Conservation (phyloP, 1,284 basidiomycete genomes). For the Leccinum huronense region DNA sequence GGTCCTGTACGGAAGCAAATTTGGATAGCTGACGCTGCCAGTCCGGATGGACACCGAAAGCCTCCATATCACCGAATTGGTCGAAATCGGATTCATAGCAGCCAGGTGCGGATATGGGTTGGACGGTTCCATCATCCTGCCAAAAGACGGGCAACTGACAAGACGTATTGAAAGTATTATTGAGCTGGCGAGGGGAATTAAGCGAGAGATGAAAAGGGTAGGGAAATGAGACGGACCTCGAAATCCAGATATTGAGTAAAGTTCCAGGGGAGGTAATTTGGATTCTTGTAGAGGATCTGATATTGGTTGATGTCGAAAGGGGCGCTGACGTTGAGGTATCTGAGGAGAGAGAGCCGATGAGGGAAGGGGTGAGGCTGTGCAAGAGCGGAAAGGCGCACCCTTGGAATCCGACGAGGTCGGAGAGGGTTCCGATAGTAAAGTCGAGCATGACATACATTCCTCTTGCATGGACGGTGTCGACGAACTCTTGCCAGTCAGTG, state of each 20-base stretch:
- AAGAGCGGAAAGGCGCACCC: conserved; percentile 48
- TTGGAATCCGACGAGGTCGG: conserved; percentile 80
- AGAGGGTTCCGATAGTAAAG: conserved; percentile 91
- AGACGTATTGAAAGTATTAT: conserved; percentile 66
- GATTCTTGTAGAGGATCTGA: conserved; percentile 72
- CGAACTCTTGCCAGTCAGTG: conserved; percentile 70
- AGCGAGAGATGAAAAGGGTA: not conserved
- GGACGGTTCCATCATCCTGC: conserved; percentile 66
- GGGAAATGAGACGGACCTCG: conserved; percentile 40
- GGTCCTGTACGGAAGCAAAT: conserved; percentile 92
- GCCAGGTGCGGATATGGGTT: conserved; percentile 55
- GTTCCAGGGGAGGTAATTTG: conserved; percentile 78
- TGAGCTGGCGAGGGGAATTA: conserved; percentile 41
- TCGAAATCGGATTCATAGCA: conserved; percentile 85
- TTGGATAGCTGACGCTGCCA: conserved; percentile 93
- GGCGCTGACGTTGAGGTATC: conserved; percentile 74
- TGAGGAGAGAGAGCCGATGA: conserved; percentile 35
- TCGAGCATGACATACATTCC: conserved; percentile 91
- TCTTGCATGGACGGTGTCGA: conserved; percentile 73
- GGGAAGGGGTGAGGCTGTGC: conserved; percentile 9
- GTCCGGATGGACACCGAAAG: conserved; percentile 92
- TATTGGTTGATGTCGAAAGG: conserved; percentile 80
- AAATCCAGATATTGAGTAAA: conserved; percentile 85
- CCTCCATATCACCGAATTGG: conserved; percentile 93
- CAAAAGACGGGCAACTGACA: conserved; percentile 80